Conservation (phyloP, 345 rosid species). For the Corymbia maculata region DNA sequence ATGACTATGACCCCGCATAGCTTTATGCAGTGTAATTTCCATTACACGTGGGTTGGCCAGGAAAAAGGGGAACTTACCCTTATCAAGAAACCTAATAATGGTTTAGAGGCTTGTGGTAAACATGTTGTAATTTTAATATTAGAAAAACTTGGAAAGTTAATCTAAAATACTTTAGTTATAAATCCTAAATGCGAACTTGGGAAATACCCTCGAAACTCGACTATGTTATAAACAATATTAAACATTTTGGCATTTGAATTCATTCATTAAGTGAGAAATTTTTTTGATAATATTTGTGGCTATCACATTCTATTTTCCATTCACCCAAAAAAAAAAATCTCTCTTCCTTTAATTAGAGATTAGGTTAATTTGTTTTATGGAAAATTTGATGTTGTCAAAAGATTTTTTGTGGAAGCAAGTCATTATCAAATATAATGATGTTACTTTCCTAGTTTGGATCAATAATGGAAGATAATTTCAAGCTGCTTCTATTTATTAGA, state of each 20-base stretch:
- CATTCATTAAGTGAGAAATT: too few species aligned
- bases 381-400: background rate
- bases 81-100: background rate
- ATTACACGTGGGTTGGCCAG: background rate
- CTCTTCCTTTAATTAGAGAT: background rate
- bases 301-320: background rate
- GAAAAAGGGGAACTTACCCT: background rate
- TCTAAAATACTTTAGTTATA: background rate
- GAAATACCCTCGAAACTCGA: background rate
- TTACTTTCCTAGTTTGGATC: background rate
- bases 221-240: background rate
- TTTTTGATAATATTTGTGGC: background rate
- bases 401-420: background rate
- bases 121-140: background rate
- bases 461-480: background rate
- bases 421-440: background rate
- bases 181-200: background rate
- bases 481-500: background rate
- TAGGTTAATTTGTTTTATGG: background rate
- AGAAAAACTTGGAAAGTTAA: background rate
- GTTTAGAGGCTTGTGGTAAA: background rate
- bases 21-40: background rate
- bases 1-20: background rate
- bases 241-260: background rate
- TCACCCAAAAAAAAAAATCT: background rate